A percentile compares a stretch with the other conserved stretches of the same genome.
Conservation (phyloP, 129 eudicot genomes). For the Saposhnikovia divaricata region DNA sequence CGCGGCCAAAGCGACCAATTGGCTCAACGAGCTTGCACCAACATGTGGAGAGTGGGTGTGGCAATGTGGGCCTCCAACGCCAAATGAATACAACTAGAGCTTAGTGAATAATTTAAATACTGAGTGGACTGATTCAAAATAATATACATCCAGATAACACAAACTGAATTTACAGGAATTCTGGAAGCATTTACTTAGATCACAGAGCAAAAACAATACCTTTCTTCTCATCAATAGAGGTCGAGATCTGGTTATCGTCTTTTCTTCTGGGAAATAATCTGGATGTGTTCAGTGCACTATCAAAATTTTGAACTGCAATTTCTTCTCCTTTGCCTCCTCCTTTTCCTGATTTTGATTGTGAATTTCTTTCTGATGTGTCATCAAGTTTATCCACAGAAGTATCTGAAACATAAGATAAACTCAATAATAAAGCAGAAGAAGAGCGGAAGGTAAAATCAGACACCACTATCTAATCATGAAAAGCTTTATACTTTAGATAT, state of each 20-base stretch:
- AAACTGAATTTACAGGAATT: neutral
- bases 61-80: neutral
- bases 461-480: neutral
- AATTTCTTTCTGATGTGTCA: too few relatives aligned
- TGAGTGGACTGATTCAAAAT: neutral
- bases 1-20: neutral
- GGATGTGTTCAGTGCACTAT: neutral
- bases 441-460: neutral
- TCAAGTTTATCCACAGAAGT: too few relatives aligned
- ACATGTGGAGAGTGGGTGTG: neutral
- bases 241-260: constrained; percentile 13
- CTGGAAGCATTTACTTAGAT: neutral
- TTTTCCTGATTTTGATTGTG: too few relatives aligned
- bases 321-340: neutral
- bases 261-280: neutral
- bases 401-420: constrained; percentile 13
- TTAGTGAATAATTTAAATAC: neutral
- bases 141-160: neutral
- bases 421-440: neutral
- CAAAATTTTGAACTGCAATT: constrained; percentile 5
- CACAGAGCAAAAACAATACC: constrained; percentile 4
- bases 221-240: constrained; percentile 6
- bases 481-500: neutral
- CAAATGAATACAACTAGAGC: neutral
- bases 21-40: neutral